Evolutionary conservation across 2,329 filamentous ascomycete genomes (phyloP).

Genomic region (Orbilia quercus): DNA sequence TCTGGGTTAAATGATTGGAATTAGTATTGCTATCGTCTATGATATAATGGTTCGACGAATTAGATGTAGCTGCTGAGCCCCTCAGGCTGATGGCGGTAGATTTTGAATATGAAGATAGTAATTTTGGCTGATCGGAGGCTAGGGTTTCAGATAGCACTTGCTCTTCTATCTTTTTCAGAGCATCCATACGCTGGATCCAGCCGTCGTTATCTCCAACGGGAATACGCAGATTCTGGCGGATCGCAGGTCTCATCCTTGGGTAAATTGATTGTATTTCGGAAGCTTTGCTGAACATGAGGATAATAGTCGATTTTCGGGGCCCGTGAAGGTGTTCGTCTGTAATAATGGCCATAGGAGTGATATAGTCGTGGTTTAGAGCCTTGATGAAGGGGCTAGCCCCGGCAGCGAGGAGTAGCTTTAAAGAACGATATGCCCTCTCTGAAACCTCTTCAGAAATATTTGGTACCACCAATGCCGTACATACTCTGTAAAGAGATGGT

Average conservation of each 20-base stretch:
- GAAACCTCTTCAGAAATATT: neutral
- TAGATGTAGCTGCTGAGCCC: too few species aligned
- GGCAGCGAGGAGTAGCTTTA: conserved; percentile 2
- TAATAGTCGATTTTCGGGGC: neutral
- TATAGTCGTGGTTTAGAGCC: neutral
- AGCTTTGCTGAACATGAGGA: neutral
- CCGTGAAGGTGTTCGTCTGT: neutral
- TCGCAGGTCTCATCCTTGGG: neutral
- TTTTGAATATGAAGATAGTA: neutral
- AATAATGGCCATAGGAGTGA: neutral
- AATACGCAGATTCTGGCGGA: neutral
- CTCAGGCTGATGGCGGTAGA: neutral
- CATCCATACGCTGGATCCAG: neutral
- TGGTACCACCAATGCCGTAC: neutral
- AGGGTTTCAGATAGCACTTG: neutral
- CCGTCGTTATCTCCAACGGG: neutral
- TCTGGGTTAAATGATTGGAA: too few species aligned
- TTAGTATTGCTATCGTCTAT: too few species aligned
- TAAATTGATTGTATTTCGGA: neutral
- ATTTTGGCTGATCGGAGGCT: neutral
- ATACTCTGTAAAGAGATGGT: neutral
- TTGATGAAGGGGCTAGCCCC: neutral
- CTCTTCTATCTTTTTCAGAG: neutral
- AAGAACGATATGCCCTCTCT: neutral
- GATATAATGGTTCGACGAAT: too few species aligned